These are phyloP conservation scores for Camellia lanceoleosa DNA, from an alignment of 148 eudicot species.

Conservation along the genomic window DNA sequence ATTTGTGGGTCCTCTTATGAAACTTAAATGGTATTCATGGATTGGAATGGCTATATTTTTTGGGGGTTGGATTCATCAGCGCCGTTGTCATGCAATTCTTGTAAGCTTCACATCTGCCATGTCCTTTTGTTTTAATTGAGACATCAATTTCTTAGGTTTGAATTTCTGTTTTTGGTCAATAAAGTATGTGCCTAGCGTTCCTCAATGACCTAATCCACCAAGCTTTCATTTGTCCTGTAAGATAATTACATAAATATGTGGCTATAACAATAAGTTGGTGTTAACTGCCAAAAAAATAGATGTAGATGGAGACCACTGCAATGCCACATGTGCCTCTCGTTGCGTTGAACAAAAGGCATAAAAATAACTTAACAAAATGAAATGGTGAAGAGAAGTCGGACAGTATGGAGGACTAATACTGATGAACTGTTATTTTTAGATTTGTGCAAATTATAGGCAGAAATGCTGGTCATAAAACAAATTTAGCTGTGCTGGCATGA, in stretches of 20 bases:
- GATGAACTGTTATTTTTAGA: not conserved
- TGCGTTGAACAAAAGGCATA: not conserved
- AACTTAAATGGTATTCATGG: constrained; percentile 74
- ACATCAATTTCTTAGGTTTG: not conserved
- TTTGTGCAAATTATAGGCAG: not conserved
- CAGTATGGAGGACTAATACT: not conserved
- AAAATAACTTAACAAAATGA: not conserved
- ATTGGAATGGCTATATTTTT: constrained; percentile 66
- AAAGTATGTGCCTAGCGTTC: not conserved
- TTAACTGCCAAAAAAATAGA: too few relatives aligned
- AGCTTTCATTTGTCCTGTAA: not conserved
- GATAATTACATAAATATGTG: not conserved
- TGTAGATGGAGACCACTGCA: not conserved
- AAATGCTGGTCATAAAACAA: not conserved
- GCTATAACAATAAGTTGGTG: not conserved
- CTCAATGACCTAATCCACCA: not conserved
- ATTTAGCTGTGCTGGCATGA: not conserved
- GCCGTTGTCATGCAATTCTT: constrained; percentile 79
- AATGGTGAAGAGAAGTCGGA: not conserved
- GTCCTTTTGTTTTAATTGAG: not conserved
- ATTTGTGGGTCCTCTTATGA: constrained; percentile 51
- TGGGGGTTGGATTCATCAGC: constrained; percentile 93
- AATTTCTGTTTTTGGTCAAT: not conserved
- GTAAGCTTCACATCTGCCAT: constrained; percentile 39
- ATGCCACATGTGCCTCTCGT: too few relatives aligned